Conservation (phyloP, 2,329 filamentous ascomycete genomes). For the Botrytis porri region DNA sequence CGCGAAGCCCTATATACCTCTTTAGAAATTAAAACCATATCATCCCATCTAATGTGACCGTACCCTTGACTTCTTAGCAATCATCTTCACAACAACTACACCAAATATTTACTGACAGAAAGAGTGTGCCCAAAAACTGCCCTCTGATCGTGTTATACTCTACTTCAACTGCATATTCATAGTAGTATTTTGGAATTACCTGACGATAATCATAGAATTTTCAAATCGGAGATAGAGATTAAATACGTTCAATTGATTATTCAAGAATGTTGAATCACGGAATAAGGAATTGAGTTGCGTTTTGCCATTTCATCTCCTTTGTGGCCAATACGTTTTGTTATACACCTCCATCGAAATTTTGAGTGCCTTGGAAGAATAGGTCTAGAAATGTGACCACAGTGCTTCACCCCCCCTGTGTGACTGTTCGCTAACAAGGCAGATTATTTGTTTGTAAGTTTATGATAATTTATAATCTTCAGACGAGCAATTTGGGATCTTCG, state of each 20-base stretch:
- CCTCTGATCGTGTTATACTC: not conserved
- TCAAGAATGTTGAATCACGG: not conserved
- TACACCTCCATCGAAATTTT: fast-evolving
- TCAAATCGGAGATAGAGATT: not conserved
- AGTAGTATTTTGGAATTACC: not conserved
- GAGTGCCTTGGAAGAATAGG: not conserved
- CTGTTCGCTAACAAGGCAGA: not conserved
- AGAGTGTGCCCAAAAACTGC: not conserved
- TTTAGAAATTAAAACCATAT: not conserved
- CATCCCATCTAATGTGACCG: not conserved
- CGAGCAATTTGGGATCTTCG: not conserved
- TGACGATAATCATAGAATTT: not conserved
- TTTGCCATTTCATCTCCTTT: not conserved
- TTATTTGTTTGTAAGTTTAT: not conserved
- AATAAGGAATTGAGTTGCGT: not conserved
- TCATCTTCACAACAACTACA: not conserved
- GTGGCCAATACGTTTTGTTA: not conserved
- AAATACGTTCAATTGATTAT: not conserved
- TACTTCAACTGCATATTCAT: not conserved
- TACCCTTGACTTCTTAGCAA: not conserved
- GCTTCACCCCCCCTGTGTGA: not conserved
- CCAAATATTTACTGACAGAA: not conserved
- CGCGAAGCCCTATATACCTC: not conserved
- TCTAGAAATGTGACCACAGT: not conserved
- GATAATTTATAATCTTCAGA: not conserved